Percentiles rank a stretch among this genome's conserved stretches.
These are phyloP conservation scores for Madurella mycetomatis DNA, from an alignment of 2,329 filamentous ascomycete species.

Conservation along the genomic window DNA sequence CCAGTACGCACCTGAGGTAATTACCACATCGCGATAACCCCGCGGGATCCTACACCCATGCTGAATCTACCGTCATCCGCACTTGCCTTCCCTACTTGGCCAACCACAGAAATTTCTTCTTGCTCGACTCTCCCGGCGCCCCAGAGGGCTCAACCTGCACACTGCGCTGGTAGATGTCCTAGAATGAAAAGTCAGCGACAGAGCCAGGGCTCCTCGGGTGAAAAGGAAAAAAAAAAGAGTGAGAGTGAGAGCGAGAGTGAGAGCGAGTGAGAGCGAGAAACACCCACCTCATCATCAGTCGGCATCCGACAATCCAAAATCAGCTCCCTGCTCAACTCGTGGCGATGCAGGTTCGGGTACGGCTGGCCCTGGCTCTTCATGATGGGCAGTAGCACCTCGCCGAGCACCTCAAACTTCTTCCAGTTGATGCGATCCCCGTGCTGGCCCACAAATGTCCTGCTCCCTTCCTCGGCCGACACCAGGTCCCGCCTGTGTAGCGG, in stretches of 20 bases:
- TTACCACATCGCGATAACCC: background rate
- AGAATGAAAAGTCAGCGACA: constrained; percentile 1
- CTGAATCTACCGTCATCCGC: background rate
- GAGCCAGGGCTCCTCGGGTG: constrained; percentile 9
- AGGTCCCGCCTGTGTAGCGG: constrained; percentile 86
- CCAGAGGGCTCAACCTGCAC: constrained; percentile 53
- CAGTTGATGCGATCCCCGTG: constrained; percentile 80
- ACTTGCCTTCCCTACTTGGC: constrained; percentile 35
- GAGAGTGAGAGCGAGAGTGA: no score
- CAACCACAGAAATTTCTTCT: constrained; percentile 66
- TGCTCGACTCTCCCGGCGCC: constrained; percentile 44
- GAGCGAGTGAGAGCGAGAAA: background rate
- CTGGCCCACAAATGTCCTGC: constrained; percentile 77
- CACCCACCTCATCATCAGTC: constrained; percentile 80
- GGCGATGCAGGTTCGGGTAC: constrained; percentile 67
- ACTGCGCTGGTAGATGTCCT: constrained; percentile 64
- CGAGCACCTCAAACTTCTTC: constrained; percentile 96
- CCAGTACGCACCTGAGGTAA: background rate
- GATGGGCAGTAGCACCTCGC: constrained; percentile 83
- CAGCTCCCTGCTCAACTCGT: constrained; percentile 67
- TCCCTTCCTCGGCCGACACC: constrained; percentile 88
- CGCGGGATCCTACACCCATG: background rate
- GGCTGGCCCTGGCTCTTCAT: constrained; percentile 86
- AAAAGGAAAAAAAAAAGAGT: constrained; percentile 14
- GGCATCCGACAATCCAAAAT: constrained; percentile 78